Base-by-base conservation (phyloP, 371 early-diverging fungal species). In the Zychaea mexicana region DNA sequence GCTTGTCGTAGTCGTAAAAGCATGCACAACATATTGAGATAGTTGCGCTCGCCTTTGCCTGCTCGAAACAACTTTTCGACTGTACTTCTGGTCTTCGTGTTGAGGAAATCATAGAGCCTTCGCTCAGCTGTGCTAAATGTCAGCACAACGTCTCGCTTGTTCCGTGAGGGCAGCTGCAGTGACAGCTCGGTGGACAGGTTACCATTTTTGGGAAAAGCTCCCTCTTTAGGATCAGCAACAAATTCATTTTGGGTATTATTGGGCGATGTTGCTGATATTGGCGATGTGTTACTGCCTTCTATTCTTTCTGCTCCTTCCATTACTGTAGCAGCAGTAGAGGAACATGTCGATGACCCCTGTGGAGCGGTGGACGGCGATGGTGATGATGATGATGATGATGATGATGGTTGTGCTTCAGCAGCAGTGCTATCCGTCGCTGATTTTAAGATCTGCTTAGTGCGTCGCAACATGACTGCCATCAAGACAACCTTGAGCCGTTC, bases 391-490 rank as follows among this genome's bases (percentile, higher is more conserved):
- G n/a, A n/a, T n/a, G n/a, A n/a, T n/a, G n/a, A n/a, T n/a, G n/a
- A n/a, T n/a, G n/a, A n/a, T n/a, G n/a, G n/a, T 36, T 36, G 38
- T 9, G 15, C 38, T 36, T 36, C 38, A 36, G 27, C 56, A 26
- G 56, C 22, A n/a, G 8, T 33, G 28, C 56, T 32, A 30, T 36
- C 36, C 24, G 46, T 30, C 6, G 61, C 57, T 26, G 56, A 36
- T 15, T 53, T 66, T 9, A 78, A 31, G 2, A 76, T 60, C 10
- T 72, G 76, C 61, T 93, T 93, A 15, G 88, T 89, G n/a, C 94
- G 77, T 52, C 94, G 77, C n/a, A 93, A 75, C 82, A 89, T 87
- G 30, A 90, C 75, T 0, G 90, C 89, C 70, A 84, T 81, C 47
- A 91, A 59, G 0, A 90, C 69, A 2, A 82, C 86, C 31, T 85